Percentiles rank a stretch among this genome's conserved stretches.
phyloP scores from a whole-genome alignment of 2,329 filamentous ascomycete genomes.

The Biscogniauxia sp. region DNA sequence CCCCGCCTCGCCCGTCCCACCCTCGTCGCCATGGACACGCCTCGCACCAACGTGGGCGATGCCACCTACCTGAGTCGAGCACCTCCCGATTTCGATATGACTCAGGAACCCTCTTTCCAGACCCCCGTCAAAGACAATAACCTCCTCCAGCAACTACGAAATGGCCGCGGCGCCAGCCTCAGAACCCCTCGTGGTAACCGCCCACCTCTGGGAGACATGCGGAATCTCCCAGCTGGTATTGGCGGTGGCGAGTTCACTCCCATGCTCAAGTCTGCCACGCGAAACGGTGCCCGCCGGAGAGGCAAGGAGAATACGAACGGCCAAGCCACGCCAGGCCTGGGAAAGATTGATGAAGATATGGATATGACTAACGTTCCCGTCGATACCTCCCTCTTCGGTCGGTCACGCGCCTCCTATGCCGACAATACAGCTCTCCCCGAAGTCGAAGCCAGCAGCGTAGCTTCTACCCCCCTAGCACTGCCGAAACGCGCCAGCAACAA shows the following conservation, averaged over 20 bases:
- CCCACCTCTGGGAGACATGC: constrained; percentile 67
- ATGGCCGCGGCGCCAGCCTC: constrained; percentile 60
- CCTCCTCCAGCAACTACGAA: constrained; percentile 71
- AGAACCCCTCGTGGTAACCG: constrained; percentile 71
- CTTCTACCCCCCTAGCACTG: constrained; percentile 78
- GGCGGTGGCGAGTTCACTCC: constrained; percentile 87
- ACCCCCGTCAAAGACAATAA: constrained; percentile 77
- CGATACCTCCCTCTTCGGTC: constrained; percentile 69
- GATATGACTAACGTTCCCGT: constrained; percentile 68
- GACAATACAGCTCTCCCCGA: constrained; percentile 74
- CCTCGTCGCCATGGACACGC: constrained; percentile 64
- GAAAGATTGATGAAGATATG: constrained; percentile 67
- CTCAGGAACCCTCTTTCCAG: constrained; percentile 82
- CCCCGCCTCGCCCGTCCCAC: constrained; percentile 7
- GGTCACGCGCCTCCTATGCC: constrained; percentile 61
- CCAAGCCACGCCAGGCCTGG: constrained; percentile 66
- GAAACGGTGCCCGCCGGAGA: constrained; percentile 64
- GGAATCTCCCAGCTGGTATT: constrained; percentile 65
- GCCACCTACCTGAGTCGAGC: constrained; percentile 72
- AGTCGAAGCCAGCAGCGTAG: constrained; percentile 73
- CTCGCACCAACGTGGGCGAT: constrained; percentile 81
- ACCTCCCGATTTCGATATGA: constrained; percentile 73
- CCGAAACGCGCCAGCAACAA: constrained; percentile 61
- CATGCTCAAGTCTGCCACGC: constrained; percentile 76
- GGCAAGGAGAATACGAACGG: constrained; percentile 62